Evolutionary conservation across 352 stramenopile genomes (phyloP), one percentile per base, ranked within the genome.

Genomic region (Globisporangium echinulatum): DNA sequence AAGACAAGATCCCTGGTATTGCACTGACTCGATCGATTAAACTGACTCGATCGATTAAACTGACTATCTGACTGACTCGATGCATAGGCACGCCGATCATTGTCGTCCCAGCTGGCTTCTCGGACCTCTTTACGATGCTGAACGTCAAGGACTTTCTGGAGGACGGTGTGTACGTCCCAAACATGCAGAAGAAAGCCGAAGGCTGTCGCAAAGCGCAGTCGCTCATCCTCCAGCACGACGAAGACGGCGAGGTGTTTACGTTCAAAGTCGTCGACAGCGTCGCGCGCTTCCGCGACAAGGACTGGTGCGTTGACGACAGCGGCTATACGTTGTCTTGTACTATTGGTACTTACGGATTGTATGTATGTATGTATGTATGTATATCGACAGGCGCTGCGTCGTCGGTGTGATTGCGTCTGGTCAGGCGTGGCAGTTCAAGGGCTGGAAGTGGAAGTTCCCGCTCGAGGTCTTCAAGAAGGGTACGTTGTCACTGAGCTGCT

Each of bases 391-490:
- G 90, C 83, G 86, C 52, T 85, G 81, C 33, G 86, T 96, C 52
- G 88, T 97, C 9, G 90, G 74, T 7, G 90, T 97, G 42, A 90
- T 97, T 59, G 90, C 89, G 8, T 94, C 86, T 10, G 90, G 90
- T 2, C 84, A 94, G 54, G 72, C 79, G 49, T 97, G 90, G 90
- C 90, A 97, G 72, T 97, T 97, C 62, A 96, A 96, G 76, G 90
- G 88, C 11, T 97, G 90, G 90, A 92, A 96, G 70, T 96, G 83
- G 79, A 90, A 93, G 51, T 94, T 96, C 64, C 90, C 90, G 14
- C 71, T 97, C 4, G 85, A 95, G 60, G 73, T 96, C 5, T 97
- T 97, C 67, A 94, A 97, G 72, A 88, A 94, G 78, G 85, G 87
- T 95, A 49, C 7, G 54, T 59, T 33, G 25, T 3, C 25, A 33